phyloP scores from a whole-genome alignment of 345 rosid genomes.

The Citrus medica region DNA sequence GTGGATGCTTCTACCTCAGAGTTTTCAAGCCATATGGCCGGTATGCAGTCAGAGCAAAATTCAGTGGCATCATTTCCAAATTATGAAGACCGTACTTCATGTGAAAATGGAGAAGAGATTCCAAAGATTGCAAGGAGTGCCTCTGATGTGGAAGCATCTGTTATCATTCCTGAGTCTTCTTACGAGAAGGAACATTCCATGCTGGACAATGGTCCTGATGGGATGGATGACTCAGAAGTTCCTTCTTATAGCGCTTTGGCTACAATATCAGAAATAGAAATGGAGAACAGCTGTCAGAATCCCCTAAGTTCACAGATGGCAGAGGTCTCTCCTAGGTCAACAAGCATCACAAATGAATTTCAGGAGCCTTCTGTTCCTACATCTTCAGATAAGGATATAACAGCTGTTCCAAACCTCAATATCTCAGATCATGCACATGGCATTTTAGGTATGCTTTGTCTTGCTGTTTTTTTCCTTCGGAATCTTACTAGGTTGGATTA shows the following conservation, averaged over 20 bases:
- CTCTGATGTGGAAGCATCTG: conserved; percentile 34
- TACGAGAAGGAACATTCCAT: conserved; percentile 25
- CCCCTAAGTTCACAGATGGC: conserved; percentile 33
- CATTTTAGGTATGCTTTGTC: conserved; percentile 43
- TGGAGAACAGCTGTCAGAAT: conserved; percentile 34
- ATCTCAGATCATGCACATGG: conserved; percentile 42
- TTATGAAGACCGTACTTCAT: conserved; percentile 18
- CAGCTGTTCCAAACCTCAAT: conserved; percentile 34
- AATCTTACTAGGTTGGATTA: background rate
- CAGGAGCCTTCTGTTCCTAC: conserved; percentile 33
- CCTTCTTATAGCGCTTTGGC: conserved; percentile 35
- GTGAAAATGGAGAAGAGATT: conserved; percentile 41
- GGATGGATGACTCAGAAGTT: conserved; percentile 36
- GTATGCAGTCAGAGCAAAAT: conserved; percentile 37
- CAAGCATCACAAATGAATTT: conserved; percentile 34
- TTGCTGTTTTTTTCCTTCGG: background rate
- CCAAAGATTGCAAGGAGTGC: conserved; percentile 27
- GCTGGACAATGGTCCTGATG: conserved; percentile 23
- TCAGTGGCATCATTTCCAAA: conserved; percentile 22
- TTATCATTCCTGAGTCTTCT: conserved; percentile 31
- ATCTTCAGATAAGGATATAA: conserved; percentile 30
- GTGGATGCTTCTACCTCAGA: conserved; percentile 40
- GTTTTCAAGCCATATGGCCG: conserved; percentile 23
- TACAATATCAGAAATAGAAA: conserved; percentile 66
- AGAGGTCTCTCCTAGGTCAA: conserved; percentile 32